Base-by-base conservation (phyloP, 805 yeast genomes). In the Suhomyces kilbournensis region DNA sequence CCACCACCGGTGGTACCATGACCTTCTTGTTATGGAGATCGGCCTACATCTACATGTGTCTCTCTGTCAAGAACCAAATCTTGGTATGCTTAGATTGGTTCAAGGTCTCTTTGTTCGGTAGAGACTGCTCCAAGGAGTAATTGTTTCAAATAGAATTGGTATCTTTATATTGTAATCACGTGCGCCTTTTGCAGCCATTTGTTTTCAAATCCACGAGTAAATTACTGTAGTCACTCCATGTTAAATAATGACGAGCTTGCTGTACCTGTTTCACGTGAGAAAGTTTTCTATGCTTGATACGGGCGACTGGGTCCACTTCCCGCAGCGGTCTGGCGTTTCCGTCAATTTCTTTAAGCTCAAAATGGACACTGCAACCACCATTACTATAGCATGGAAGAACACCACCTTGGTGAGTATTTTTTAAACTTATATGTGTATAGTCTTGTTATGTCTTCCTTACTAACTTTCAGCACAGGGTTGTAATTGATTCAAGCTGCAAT, bases 11-110 rank as follows among this genome's bases (percentile, higher is more conserved):
- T 56, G 97, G 97, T 65, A 79, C 86, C 48, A 75, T 89, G 69
- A 90, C 97, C 38, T 91, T 87, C 79, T 77, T 90, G 69, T 88
- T 92, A 81, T 92, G 98, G 98, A 86, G 96, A 75, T 82, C 90
- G 28, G 97, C 97, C 28, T 93, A 93, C 72, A 83, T 93, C 59
- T 83, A 89, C 68, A 92, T 93, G 97, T 85, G 93, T 71, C 82
- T 93, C 69, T 85, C 96, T 56, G 82, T 89, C 62, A 86, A 91
- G 77, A 92, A 90, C 78, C 93, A 89, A 79, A 75, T 90, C 55
- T 81, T 91, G 67, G 96, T 92, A 50, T 80, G 84, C 59, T 71
- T 89, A 58, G 98, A 93, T 70, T 92, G 98, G 98, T 66, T 84
- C 56, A 92, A 91, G 79, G 86, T 89, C 56, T 80, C 84, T 59